These are phyloP conservation scores for Vaccinium corymbosum DNA, from an alignment of 148 eudicot genomes.

Conservation along the genomic window DNA sequence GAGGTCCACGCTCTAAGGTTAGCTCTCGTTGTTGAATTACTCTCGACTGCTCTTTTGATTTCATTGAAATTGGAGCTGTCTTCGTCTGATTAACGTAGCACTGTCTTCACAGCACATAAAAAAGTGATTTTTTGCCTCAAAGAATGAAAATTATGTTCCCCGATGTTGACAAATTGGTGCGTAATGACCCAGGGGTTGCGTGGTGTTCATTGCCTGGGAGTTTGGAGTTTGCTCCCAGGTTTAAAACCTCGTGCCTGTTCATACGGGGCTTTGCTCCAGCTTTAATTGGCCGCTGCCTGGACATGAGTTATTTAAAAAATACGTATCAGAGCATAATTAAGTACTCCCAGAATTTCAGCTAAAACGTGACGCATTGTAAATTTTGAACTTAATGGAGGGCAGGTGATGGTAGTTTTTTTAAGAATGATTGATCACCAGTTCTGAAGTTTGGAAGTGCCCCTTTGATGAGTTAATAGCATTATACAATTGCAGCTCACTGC, in stretches of 20 bases:
- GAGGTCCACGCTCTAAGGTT: constrained; percentile 45
- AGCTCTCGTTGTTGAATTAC: background rate
- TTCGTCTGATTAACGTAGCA: background rate
- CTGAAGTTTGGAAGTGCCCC: background rate
- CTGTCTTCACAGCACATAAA: background rate
- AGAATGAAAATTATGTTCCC: background rate
- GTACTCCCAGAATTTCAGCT: background rate
- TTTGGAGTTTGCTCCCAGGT: too few species aligned
- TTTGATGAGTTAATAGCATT: background rate
- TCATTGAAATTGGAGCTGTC: background rate
- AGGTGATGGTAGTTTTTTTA: background rate
- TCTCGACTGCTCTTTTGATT: background rate
- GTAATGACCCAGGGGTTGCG: background rate
- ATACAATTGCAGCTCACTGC: background rate
- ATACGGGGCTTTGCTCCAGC: too few species aligned
- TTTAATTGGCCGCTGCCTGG: too few species aligned
- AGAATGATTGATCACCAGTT: background rate
- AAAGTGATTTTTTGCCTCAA: background rate
- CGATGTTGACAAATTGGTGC: background rate
- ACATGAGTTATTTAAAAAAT: too few species aligned
- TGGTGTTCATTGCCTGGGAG: too few species aligned
- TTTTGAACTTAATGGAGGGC: background rate
- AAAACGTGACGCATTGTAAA: background rate
- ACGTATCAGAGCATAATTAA: background rate
- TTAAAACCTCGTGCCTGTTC: too few species aligned